phyloP scores from a whole-genome alignment of 75 land plant genomes.

The Larix kaempferi region DNA sequence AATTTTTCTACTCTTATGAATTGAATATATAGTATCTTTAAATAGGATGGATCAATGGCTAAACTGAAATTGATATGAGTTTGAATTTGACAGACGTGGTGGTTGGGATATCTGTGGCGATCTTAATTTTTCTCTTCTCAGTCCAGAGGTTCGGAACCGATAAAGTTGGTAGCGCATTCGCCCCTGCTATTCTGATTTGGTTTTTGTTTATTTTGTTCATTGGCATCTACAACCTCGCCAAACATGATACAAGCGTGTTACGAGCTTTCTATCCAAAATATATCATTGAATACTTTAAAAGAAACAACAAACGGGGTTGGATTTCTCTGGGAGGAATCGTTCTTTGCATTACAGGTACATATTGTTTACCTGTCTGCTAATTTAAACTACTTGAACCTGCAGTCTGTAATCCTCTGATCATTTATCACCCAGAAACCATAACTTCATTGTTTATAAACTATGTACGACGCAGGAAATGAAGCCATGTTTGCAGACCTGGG shows the following conservation, averaged over 20 bases:
- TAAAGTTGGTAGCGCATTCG: conserved; percentile 46
- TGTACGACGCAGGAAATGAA: conserved; percentile 49
- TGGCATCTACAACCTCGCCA: conserved; percentile 35
- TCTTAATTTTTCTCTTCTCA: conserved; percentile 30
- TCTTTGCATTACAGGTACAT: conserved; percentile 38
- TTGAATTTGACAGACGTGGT: conserved; percentile 23
- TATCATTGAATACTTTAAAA: conserved; percentile 26
- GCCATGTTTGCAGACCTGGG: conserved; percentile 84
- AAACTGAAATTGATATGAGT: too few species aligned
- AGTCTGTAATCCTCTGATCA: neutral
- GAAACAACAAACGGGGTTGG: conserved; percentile 32
- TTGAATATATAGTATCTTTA: too few species aligned
- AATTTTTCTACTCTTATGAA: too few species aligned
- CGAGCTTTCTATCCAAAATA: conserved; percentile 38
- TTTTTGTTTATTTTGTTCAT: conserved; percentile 29
- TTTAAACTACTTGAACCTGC: neutral
- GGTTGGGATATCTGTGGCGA: conserved; percentile 21
- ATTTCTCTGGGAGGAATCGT: conserved; percentile 53
- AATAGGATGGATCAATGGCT: too few species aligned
- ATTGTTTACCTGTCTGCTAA: too few species aligned
- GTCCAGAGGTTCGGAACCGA: conserved; percentile 54
- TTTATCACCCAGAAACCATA: neutral
- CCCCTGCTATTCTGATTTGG: conserved; percentile 39
- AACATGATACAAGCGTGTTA: conserved; percentile 21
- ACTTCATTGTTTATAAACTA: too few species aligned